These are phyloP conservation scores for Naegleria lovaniensis DNA, from an alignment of 208 protist species.

Conservation along the genomic window DNA sequence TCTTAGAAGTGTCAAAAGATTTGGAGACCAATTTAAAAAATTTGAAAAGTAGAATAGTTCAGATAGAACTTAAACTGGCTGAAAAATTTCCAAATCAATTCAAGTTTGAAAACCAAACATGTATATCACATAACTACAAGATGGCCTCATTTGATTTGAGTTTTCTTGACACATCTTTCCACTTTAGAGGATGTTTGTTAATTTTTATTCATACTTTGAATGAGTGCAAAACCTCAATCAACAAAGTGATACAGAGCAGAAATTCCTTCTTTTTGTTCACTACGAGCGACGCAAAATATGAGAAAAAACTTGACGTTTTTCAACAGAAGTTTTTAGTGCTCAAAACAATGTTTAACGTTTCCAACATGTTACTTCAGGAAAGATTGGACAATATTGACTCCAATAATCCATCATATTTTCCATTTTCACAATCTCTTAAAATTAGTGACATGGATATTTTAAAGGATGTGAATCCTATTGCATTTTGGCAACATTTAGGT, in stretches of 20 bases:
- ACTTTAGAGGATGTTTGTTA: not conserved
- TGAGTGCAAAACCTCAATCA: not conserved
- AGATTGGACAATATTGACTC: not conserved
- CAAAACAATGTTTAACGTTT: not conserved
- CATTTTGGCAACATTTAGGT: not conserved
- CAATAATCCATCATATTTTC: not conserved
- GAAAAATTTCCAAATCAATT: not conserved
- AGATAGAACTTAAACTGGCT: not conserved
- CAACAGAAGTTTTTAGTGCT: not conserved
- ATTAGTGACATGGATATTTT: not conserved
- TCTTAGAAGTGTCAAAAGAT: not conserved
- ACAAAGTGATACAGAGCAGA: not conserved
- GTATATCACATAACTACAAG: not conserved
- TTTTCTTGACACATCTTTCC: not conserved
- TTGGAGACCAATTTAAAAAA: not conserved
- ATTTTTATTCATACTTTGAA: not conserved
- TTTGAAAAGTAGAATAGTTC: not conserved
- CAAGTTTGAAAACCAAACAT: not conserved
- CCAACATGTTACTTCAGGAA: not conserved
- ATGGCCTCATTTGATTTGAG: not conserved
- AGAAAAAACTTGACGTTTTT: not conserved
- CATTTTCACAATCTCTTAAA: not conserved
- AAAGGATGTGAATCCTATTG: not conserved
- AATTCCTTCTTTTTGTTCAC: not conserved
- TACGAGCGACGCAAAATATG: not conserved